Evolutionary conservation across 805 yeast genomes (phyloP), one percentile per base, ranked within the genome.

Genomic region (Lachancea mirantina): DNA sequence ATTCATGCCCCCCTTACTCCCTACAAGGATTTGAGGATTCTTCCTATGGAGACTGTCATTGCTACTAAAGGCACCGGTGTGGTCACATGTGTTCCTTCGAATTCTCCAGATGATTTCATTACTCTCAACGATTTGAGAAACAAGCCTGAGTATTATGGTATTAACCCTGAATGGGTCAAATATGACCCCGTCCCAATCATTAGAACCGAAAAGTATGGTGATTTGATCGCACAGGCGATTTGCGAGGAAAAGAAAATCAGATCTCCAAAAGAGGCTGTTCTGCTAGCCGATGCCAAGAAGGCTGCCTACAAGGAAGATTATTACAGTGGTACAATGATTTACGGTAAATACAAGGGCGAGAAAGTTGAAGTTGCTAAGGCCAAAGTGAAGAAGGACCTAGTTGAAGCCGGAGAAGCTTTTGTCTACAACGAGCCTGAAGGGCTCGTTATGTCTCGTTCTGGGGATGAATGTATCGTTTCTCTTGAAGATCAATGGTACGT

Each of bases 61-160:
- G 94, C 95, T 24, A 70, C 77, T 36, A 92, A 92, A 68, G 98
- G 98, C 73, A 92, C 97, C 28, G 98, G 97, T 68, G 96, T 92
- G 28, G 98, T 92, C 38, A 89, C 97, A 5, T 92, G 96, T 68
- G 97, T 88, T 42, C 98, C 97, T 42, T 80, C 95, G n/a, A 96
- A 88, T 62, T 88, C 97, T 37, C 97, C 98, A 40, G 98, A 92
- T 67, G 98, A 92, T 67, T 92, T 52, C 56, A 78, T 89, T 62
- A 92, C 96, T 39, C 73, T 81, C 30, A 70, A 68, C 50, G 98
- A 92, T 47, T 72, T 92, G 49, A 71, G 72, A 49, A 77, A 84
- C 68, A 89, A 89, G 66, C 82, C 96, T 19, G 96, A 85, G 51
- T 89, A 77, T 61, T 88, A 89, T 59, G 74, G 77, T 34, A 83